Conservation (phyloP, 1,284 basidiomycete species). For the Irpex rosettiformis region DNA sequence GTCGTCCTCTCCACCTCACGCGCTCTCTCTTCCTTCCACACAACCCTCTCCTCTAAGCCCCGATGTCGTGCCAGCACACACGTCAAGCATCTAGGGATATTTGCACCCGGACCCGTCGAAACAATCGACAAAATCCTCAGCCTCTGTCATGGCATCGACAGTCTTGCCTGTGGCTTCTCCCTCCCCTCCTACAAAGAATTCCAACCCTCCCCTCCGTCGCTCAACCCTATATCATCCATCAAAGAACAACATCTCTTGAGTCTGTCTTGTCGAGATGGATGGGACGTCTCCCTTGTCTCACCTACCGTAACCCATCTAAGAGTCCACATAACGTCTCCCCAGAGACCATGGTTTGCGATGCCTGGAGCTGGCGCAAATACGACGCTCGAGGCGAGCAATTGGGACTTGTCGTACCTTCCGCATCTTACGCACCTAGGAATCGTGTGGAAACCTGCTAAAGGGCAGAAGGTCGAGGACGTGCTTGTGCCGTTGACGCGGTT, state of each 20-base stretch:
- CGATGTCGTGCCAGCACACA: constrained; percentile 22
- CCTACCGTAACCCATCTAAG: constrained; percentile 33
- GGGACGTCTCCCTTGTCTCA: constrained; percentile 31
- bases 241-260: constrained; percentile 37
- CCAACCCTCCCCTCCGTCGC: constrained; percentile 19
- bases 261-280: constrained; percentile 34
- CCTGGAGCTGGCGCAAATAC: constrained; percentile 19
- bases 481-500: constrained; percentile 22
- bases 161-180: constrained; percentile 38
- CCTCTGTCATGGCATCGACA: constrained; percentile 30
- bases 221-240: constrained; percentile 14
- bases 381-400: constrained; percentile 18
- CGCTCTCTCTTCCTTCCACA: constrained; percentile 30
- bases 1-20: constrained; percentile 34
- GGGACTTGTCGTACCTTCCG: constrained; percentile 29
- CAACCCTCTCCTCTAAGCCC: constrained; percentile 29
- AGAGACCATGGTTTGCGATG: constrained; percentile 13
- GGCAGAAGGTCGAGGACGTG: constrained; percentile 19
- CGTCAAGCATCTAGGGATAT: constrained; percentile 30
- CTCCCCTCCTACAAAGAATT: constrained; percentile 27
- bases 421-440: constrained; percentile 36
- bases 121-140: constrained; percentile 31
- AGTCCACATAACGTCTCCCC: constrained; percentile 30
- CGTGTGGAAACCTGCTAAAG: constrained; percentile 26
- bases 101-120: constrained; percentile 34